Evolutionary conservation across 164 flowering plant genomes (phyloP).

Genomic region (Stephania yunnanensis): DNA sequence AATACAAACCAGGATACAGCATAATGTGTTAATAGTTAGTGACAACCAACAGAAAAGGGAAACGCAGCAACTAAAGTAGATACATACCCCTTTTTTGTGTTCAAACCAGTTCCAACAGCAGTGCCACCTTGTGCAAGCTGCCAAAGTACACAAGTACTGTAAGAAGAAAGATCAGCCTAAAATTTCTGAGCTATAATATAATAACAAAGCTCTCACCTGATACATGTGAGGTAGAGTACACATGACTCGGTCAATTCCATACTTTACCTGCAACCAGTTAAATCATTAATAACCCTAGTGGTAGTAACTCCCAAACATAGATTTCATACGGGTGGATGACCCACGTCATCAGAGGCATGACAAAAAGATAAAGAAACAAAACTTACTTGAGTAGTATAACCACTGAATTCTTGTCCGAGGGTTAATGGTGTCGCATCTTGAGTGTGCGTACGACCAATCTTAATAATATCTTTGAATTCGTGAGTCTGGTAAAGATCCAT

Average conservation of each 20-base stretch:
- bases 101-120: constrained; percentile 98
- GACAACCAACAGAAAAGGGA: background rate
- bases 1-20: background rate
- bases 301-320: constrained; percentile 5
- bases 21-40: background rate
- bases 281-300: constrained; percentile 7
- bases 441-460: constrained; percentile 98
- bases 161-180: constrained; percentile 17
- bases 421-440: constrained; percentile 99
- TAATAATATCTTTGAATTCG: constrained; percentile 88
- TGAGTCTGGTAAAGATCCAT: constrained; percentile 38
- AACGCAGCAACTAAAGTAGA: background rate
- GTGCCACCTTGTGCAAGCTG: constrained; percentile 99
- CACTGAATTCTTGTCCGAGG: constrained; percentile 98
- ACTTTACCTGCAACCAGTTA: constrained; percentile 63
- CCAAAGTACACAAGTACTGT: constrained; percentile 17
- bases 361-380: background rate
- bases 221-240: constrained; percentile 86
- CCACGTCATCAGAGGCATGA: background rate
- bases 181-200: background rate
- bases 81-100: constrained; percentile 91
- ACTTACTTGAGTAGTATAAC: constrained; percentile 87
- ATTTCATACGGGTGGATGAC: background rate
- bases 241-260: constrained; percentile 73
- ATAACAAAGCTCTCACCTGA: constrained; percentile 46